phyloP scores from a whole-genome alignment of 805 yeast species.

The Helenozyma baotianmanensis region DNA sequence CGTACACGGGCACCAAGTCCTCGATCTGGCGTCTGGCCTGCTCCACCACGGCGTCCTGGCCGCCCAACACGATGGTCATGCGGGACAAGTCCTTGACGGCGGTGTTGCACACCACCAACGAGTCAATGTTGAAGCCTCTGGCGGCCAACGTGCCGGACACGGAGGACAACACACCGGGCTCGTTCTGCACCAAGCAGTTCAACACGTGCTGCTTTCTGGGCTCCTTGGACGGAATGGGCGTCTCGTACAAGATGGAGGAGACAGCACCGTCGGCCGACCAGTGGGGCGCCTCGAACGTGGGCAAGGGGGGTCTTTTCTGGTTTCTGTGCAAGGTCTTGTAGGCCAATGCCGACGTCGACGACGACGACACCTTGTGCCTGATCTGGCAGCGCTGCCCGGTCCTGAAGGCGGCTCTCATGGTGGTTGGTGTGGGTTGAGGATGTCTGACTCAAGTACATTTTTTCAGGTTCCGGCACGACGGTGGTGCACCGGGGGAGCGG shows the following conservation, averaged over 20 bases:
- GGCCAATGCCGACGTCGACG: conserved; percentile 91
- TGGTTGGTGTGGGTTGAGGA: neutral
- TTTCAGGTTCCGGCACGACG: too few species aligned
- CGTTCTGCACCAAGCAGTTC: conserved; percentile 96
- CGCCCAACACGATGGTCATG: conserved; percentile 93
- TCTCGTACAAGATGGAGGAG: conserved; percentile 89
- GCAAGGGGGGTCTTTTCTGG: conserved; percentile 82
- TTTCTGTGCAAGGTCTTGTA: conserved; percentile 89
- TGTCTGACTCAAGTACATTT: too few species aligned
- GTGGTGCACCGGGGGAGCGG: too few species aligned
- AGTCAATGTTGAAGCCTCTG: conserved; percentile 96
- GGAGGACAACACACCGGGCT: conserved; percentile 94
- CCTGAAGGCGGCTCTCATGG: conserved; percentile 5
- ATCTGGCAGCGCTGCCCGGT: conserved; percentile 11
- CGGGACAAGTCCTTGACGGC: conserved; percentile 93
- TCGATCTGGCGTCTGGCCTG: conserved; percentile 98
- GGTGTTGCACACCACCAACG: conserved; percentile 93
- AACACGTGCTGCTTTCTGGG: conserved; percentile 82
- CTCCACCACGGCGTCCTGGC: conserved; percentile 94
- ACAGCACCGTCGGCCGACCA: conserved; percentile 98
- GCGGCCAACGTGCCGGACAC: conserved; percentile 96
- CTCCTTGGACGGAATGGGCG: conserved; percentile 59
- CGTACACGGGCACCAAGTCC: conserved; percentile 97
- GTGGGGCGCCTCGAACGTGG: conserved; percentile 86
- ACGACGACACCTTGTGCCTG: conserved; percentile 27